These are phyloP conservation scores for Cynanchum wilfordii DNA, from an alignment of 257 asterid genomes.

Conservation along the genomic window DNA sequence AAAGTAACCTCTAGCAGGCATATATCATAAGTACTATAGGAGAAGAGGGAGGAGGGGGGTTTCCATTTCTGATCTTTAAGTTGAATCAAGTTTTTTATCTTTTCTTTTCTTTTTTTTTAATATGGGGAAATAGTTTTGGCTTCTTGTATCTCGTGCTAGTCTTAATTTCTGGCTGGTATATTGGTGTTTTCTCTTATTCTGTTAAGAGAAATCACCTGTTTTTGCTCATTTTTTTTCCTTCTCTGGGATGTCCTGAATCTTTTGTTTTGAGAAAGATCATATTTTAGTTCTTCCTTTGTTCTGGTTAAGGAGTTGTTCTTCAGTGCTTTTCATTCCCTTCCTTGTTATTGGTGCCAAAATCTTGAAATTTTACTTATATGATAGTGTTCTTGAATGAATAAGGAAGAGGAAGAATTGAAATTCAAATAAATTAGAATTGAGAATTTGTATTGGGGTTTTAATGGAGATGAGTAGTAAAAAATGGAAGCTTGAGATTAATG, in stretches of 20 bases:
- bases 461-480: too few species aligned
- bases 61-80: not conserved
- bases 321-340: not conserved
- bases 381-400: too few species aligned
- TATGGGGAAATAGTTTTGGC: not conserved
- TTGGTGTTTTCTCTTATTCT: not conserved
- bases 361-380: too few species aligned
- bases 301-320: not conserved
- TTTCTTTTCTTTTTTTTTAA: too few species aligned
- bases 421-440: too few species aligned
- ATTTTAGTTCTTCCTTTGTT: not conserved
- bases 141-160: not conserved
- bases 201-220: not conserved
- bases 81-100: conserved; percentile 8
- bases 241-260: not conserved
- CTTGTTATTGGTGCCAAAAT: too few species aligned
- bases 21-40: conserved; percentile 8
- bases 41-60: not conserved
- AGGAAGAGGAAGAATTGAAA: too few species aligned
- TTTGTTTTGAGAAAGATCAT: not conserved
- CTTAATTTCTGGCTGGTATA: not conserved
- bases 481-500: too few species aligned
- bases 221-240: not conserved
- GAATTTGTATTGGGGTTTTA: too few species aligned
- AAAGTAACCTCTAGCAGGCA: conserved; percentile 20